Base-by-base conservation (phyloP, 208 protist genomes). In the Vickermania ingenoplastis region DNA sequence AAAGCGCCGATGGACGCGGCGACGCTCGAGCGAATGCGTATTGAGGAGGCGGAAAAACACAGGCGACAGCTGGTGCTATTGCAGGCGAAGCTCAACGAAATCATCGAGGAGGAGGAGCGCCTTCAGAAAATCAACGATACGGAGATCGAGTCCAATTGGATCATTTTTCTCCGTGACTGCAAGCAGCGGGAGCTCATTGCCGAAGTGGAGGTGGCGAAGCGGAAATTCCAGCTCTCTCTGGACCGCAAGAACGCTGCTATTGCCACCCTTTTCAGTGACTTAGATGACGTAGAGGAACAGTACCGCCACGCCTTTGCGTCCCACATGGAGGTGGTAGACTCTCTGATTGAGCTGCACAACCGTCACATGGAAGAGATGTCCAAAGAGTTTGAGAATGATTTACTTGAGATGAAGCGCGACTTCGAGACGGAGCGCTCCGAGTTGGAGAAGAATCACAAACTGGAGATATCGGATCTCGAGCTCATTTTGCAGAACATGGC, bases 221-320 rank as follows among this genome's bases (percentile, higher is more conserved):
- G 96, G n/a, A 73, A 72, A 13, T 96, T 97, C 59, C 92, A 97
- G 58, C 62, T 81, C 24, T 74, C 86, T 25, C 80, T 98, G 17
- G 96, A 98, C 69, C 73, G 93, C 26, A 97, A 98, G 65, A 91
- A 97, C 54, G 85, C 92, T 4, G 77, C 93, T 4, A 89, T 97
- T 54, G 63, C 89, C 48, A 83, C 91, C 64, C 83, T 98, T 7
- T 84, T 91, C 27, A 41, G 65, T 1, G 90, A 98, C 51, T 63
- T 98, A 7, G 81, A 89, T 5, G 92, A 97, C 45, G 80, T 75
- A 0, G 95, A 98, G 79, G 90, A 97, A 56, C 96, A 98, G 83
- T 95, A 96, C 54, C 67, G 78, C 2, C 80, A 89, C 52, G 86
- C 90, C 0, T 90, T 96, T 52, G 81, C 89, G 1, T 81, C 91